Conservation (phyloP, 2,329 filamentous ascomycete genomes). For the Verticillium albo-atrum region DNA sequence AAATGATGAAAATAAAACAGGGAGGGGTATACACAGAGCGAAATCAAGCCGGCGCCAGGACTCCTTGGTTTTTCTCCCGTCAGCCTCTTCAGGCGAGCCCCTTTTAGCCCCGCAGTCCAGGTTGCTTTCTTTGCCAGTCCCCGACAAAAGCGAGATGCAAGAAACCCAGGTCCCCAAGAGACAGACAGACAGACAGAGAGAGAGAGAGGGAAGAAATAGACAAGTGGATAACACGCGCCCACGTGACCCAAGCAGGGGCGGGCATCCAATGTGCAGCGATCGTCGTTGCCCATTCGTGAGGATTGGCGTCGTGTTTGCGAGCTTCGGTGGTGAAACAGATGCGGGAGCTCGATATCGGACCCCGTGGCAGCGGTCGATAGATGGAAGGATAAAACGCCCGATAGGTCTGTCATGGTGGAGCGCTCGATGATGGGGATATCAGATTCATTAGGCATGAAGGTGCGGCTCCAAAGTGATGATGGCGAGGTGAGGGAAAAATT, state of each 20-base stretch:
- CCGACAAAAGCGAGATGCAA: background rate
- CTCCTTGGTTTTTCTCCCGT: background rate
- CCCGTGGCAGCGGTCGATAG: background rate
- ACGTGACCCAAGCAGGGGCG: background rate
- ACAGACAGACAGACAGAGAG: background rate
- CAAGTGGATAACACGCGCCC: background rate
- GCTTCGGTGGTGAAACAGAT: background rate
- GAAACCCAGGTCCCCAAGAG: background rate
- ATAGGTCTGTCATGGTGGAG: background rate
- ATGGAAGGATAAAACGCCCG: background rate
- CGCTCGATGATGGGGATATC: background rate
- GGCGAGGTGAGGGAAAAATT: constrained; percentile 13
- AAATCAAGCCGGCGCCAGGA: background rate
- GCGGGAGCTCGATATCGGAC: background rate
- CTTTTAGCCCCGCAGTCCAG: background rate
- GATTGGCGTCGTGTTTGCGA: background rate
- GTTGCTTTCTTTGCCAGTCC: background rate
- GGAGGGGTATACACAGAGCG: background rate
- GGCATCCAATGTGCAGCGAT: background rate
- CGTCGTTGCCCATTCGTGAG: background rate
- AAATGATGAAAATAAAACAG: too few species aligned
- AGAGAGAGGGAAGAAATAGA: background rate
- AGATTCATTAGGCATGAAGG: background rate
- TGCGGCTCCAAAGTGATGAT: constrained; percentile 4
- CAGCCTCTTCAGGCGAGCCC: background rate